These are phyloP conservation scores for Paecilomyces sp. DNA, from an alignment of 2,329 filamentous ascomycete species.

Conservation along the genomic window DNA sequence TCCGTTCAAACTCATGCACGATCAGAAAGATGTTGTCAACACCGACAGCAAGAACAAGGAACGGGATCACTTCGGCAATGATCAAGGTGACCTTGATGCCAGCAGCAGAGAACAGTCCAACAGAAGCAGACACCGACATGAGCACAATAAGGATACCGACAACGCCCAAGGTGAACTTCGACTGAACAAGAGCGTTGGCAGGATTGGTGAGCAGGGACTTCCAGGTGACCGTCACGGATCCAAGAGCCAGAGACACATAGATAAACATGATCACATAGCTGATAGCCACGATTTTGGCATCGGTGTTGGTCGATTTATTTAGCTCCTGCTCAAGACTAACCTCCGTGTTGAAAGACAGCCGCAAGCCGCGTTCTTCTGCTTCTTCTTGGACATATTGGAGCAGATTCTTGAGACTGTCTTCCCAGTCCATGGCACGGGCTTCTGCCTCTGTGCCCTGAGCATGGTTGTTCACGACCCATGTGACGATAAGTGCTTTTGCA, in stretches of 20 bases:
- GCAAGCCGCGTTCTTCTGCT: constrained; percentile 67
- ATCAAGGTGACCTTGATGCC: constrained; percentile 94
- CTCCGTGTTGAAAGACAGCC: constrained; percentile 91
- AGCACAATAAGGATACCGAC: constrained; percentile 91
- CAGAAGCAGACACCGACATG: constrained; percentile 94
- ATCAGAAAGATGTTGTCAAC: constrained; percentile 99
- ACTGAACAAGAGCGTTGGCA: constrained; percentile 79
- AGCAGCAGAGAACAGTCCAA: constrained; percentile 85
- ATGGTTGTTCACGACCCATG: constrained; percentile 90
- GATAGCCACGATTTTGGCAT: constrained; percentile 91
- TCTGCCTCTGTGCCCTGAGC: constrained; percentile 65
- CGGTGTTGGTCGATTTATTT: constrained; percentile 97
- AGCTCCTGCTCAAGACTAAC: constrained; percentile 91
- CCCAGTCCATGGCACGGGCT: constrained; percentile 78
- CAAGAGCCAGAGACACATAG: constrained; percentile 87
- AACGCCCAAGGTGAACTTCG: constrained; percentile 93
- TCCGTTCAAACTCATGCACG: constrained; percentile 93
- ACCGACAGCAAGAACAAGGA: constrained; percentile 90
- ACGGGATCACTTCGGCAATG: constrained; percentile 97
- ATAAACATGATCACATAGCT: constrained; percentile 99
- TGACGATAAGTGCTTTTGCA: constrained; percentile 74
- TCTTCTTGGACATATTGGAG: constrained; percentile 74
- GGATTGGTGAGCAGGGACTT: constrained; percentile 75
- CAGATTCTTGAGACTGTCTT: constrained; percentile 66
- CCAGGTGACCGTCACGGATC: constrained; percentile 74